Evolutionary conservation across 192 early-diverging fungal genomes (phyloP).

Genomic region (Glomus cerebriforme): DNA sequence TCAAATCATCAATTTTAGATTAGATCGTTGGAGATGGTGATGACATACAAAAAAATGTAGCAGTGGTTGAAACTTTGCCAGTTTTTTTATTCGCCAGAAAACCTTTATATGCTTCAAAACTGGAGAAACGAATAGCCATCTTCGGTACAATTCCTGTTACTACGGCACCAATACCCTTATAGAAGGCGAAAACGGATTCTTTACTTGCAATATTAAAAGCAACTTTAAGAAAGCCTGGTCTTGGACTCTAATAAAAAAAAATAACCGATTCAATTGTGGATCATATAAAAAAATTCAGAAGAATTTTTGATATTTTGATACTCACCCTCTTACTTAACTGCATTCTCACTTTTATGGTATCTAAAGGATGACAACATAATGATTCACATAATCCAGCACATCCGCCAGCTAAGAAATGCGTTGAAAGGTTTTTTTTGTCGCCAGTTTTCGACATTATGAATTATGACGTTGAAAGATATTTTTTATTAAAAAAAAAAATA

Average conservation of each 20-base stretch:
- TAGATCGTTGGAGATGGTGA: not conserved
- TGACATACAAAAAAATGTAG: conserved; percentile 72
- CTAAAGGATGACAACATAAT: conserved; percentile 88
- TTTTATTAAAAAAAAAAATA: not conserved
- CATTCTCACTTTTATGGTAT: conserved; percentile 98
- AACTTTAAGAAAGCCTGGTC: conserved; percentile 71
- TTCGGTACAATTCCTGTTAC: conserved; percentile 97
- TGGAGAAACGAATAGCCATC: conserved; percentile 98
- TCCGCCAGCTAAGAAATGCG: conserved; percentile 87
- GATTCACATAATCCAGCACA: conserved; percentile 91
- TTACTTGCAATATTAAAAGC: conserved; percentile 81
- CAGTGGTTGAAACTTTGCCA: conserved; percentile 65
- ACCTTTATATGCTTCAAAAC: conserved; percentile 92
- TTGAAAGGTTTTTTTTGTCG: conserved; percentile 57
- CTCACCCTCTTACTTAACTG: conserved; percentile 78
- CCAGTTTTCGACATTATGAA: not conserved
- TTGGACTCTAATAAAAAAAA: conserved; percentile 11
- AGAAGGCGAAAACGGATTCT: conserved; percentile 87
- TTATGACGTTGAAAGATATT: not conserved
- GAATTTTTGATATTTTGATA: conserved; percentile 30
- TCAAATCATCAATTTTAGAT: conserved; percentile 35
- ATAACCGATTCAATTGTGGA: not conserved
- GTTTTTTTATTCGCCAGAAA: conserved; percentile 65
- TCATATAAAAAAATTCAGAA: not conserved
- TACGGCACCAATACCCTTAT: conserved; percentile 97